phyloP scores from a whole-genome alignment of 768 basidiomycete genomes.

The Mycena leptocephala region DNA sequence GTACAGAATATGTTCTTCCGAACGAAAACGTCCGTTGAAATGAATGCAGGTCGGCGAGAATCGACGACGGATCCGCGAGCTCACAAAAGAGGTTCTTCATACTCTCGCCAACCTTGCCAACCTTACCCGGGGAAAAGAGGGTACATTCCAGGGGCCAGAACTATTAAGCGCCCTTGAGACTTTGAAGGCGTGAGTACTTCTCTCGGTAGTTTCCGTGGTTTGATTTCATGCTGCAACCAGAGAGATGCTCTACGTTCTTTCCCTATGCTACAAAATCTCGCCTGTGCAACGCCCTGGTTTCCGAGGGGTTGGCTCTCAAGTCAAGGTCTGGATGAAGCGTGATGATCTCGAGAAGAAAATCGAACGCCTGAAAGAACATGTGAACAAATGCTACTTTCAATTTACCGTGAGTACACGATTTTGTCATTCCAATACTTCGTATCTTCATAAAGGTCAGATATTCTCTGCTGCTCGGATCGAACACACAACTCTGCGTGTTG shows the following conservation, averaged over 20 bases:
- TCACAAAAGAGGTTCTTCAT: background rate
- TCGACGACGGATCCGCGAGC: too few relatives aligned
- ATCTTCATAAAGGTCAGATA: background rate
- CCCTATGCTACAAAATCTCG: background rate
- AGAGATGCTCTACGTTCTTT: slow-evolving; percentile 13
- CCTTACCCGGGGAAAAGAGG: background rate
- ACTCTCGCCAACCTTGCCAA: background rate
- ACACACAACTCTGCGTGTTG: slow-evolving; percentile 7
- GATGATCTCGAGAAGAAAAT: slow-evolving; percentile 23
- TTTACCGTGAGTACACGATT: slow-evolving; percentile 4
- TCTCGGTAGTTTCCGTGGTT: too few relatives aligned
- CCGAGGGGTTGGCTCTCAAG: too few relatives aligned
- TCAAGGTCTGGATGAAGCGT: too few relatives aligned
- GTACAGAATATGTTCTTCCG: background rate
- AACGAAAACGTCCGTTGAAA: too few relatives aligned
- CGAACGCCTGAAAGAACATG: slow-evolving; percentile 14
- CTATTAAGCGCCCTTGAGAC: slow-evolving; percentile 8
- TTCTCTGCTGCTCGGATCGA: slow-evolving; percentile 27
- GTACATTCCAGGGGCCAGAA: background rate
- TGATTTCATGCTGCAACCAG: background rate
- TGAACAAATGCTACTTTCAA: slow-evolving; percentile 9
- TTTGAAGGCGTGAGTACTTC: slow-evolving; percentile 9
- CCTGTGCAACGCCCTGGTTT: too few relatives aligned
- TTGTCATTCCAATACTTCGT: background rate
- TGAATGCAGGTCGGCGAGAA: too few relatives aligned